Conservation (phyloP, 2,329 filamentous ascomycete species). For the Arthrobotrys sinensis region DNA sequence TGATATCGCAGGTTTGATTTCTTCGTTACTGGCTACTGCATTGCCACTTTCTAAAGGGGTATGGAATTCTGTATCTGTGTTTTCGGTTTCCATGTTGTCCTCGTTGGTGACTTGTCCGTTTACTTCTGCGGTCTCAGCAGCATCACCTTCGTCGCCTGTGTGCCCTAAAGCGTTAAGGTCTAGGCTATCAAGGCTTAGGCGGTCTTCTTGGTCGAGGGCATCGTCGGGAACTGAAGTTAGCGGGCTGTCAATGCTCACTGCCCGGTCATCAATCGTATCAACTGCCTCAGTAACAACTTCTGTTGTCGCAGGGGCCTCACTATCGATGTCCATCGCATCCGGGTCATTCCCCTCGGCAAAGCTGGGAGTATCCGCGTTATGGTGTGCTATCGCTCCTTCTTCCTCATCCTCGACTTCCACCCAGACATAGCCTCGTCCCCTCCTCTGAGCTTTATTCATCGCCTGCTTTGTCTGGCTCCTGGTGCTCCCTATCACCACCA, state of each 20-base stretch:
- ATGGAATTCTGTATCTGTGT: constrained; percentile 46
- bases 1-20: constrained; percentile 5
- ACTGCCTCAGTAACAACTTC: constrained; percentile 1
- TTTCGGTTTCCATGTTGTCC: constrained; percentile 56
- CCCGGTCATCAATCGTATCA: constrained; percentile 20
- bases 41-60: constrained; percentile 36
- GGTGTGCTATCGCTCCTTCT: neutral
- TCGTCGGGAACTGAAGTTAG: constrained; percentile 57
- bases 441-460: constrained; percentile 54
- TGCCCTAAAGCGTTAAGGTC: constrained; percentile 29
- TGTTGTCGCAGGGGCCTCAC: constrained; percentile 29
- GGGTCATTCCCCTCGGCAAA: neutral
- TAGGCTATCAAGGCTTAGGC: constrained; percentile 43
- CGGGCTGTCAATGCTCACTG: constrained; percentile 57
- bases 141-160: neutral
- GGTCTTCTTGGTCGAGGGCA: constrained; percentile 40
- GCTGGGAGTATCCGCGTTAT: neutral
- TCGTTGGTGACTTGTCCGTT: constrained; percentile 6
- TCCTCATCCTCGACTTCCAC: constrained; percentile 58
- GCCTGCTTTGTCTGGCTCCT: constrained; percentile 56
- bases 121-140: neutral
- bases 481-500: constrained; percentile 59
- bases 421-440: constrained; percentile 57
- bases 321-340: constrained; percentile 59
- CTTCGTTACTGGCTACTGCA: neutral